These are phyloP conservation scores for Marasmius fiardii DNA, from an alignment of 1,284 basidiomycete species.

Conservation along the genomic window DNA sequence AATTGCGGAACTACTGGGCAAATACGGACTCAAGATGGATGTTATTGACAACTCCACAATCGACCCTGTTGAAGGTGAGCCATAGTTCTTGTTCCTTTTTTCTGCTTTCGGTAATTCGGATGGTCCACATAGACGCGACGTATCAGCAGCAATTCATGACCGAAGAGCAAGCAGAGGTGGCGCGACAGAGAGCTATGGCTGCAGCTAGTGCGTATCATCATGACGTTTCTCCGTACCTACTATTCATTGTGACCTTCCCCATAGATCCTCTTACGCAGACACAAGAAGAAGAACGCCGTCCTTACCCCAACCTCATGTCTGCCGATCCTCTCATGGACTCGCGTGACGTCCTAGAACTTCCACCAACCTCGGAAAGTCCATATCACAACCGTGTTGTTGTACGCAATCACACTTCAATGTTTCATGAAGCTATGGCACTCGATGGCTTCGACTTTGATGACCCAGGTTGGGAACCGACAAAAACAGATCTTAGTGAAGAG, in stretches of 20 bases:
- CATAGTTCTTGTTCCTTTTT: neutral
- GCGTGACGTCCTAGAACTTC: slow-evolving; percentile 48
- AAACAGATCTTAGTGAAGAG: slow-evolving; percentile 29
- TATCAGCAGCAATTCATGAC: neutral
- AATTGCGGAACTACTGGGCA: slow-evolving; percentile 4
- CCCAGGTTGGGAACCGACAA: slow-evolving; percentile 19
- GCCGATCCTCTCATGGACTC: slow-evolving; percentile 60
- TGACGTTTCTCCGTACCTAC: neutral
- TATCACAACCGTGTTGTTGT: slow-evolving; percentile 57
- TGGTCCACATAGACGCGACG: neutral
- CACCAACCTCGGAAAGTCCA: slow-evolving; percentile 44
- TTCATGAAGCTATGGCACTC: slow-evolving; percentile 32
- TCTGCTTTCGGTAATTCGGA: neutral
- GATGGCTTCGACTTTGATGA: slow-evolving; percentile 26
- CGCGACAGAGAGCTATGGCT: neutral
- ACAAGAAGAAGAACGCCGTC: slow-evolving; percentile 14
- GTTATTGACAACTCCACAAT: neutral
- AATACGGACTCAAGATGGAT: slow-evolving; percentile 2
- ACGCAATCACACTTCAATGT: slow-evolving; percentile 58
- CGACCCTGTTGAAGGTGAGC: neutral
- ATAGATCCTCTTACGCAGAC: slow-evolving; percentile 10
- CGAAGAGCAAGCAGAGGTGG: neutral
- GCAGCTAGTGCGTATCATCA: neutral
- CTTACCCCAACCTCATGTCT: slow-evolving; percentile 56
- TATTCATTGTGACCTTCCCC: neutral